phyloP scores from a whole-genome alignment of 768 basidiomycete genomes.

The Clitopilus hobsonii region DNA sequence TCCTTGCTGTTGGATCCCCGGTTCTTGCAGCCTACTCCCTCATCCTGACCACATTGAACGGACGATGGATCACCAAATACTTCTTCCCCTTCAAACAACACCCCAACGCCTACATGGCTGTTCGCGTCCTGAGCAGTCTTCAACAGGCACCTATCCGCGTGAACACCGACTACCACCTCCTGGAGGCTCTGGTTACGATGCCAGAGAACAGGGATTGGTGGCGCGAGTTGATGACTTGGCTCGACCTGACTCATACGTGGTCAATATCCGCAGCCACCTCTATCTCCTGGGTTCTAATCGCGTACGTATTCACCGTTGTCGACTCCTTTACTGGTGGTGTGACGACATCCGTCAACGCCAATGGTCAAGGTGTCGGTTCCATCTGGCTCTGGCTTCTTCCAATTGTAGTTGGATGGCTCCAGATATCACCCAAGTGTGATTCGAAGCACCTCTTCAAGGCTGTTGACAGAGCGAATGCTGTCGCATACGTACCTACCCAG shows the following conservation, averaged over 20 bases:
- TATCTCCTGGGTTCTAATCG: constrained; percentile 35
- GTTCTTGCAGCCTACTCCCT: constrained; percentile 41
- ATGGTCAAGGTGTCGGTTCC: constrained; percentile 32
- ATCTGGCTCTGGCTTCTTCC: constrained; percentile 41
- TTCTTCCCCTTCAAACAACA: constrained; percentile 17
- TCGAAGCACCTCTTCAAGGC: constrained; percentile 23
- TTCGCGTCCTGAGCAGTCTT: constrained; percentile 26
- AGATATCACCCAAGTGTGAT: constrained; percentile 36
- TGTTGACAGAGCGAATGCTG: constrained; percentile 21
- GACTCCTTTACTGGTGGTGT: constrained; percentile 20
- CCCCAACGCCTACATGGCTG: constrained; percentile 21
- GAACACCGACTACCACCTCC: constrained; percentile 15
- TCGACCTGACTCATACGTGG: constrained; percentile 36
- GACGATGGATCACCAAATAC: constrained; percentile 26
- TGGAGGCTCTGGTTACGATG: constrained; percentile 32
- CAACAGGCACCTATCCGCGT: constrained; percentile 35
- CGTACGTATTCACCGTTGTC: constrained; percentile 30
- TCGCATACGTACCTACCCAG: constrained; percentile 13
- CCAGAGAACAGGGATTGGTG: constrained; percentile 35
- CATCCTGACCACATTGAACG: constrained; percentile 33
- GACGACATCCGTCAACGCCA: constrained; percentile 16
- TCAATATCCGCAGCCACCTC: constrained; percentile 32
- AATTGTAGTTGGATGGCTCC: constrained; percentile 35
- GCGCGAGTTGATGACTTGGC: constrained; percentile 19
- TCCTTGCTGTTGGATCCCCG: constrained; percentile 42